Conservation (phyloP, 1,284 basidiomycete genomes). For the Pseudozyma thailandica region DNA sequence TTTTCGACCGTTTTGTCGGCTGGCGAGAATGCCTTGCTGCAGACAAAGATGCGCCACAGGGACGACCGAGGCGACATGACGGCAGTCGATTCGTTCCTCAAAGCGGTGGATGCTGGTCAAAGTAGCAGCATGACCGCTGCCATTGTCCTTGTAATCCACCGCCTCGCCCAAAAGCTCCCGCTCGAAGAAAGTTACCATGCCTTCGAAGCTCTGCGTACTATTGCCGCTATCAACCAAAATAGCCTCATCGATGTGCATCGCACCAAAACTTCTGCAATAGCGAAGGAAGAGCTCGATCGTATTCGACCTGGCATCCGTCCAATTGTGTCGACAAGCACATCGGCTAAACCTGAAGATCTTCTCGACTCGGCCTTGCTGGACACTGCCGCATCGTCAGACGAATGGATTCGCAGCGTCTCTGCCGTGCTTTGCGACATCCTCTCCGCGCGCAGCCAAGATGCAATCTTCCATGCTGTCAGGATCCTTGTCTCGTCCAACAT, state of each 20-base stretch:
- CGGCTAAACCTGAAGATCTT: neutral
- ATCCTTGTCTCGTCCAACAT: constrained; percentile 74
- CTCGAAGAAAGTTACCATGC: constrained; percentile 20
- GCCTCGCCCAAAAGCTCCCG: constrained; percentile 12
- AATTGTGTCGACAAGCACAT: neutral
- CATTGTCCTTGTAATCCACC: constrained; percentile 17
- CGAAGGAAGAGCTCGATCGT: constrained; percentile 22
- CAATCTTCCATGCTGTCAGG: constrained; percentile 78
- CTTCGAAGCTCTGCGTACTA: constrained; percentile 19
- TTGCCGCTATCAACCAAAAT: constrained; percentile 3
- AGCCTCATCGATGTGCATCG: constrained; percentile 1
- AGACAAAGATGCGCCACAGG: neutral
- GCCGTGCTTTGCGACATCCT: constrained; percentile 75
- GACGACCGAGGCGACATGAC: neutral
- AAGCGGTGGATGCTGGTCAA: constrained; percentile 10
- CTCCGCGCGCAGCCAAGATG: constrained; percentile 67
- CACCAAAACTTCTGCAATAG: constrained; percentile 5
- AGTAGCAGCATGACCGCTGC: constrained; percentile 9
- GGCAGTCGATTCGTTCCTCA: constrained; percentile 7
- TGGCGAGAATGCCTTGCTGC: constrained; percentile 8
- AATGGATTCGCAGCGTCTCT: constrained; percentile 78
- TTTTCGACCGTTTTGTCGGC: constrained; percentile 16
- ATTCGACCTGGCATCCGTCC: constrained; percentile 23
- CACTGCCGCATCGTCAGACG: constrained; percentile 70
- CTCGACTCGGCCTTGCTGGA: constrained; percentile 10